Evolutionary conservation across 1,284 basidiomycete species (phyloP), one percentile per base, ranked within the genome.

Genomic region (Heterobasidion parviporum): DNA sequence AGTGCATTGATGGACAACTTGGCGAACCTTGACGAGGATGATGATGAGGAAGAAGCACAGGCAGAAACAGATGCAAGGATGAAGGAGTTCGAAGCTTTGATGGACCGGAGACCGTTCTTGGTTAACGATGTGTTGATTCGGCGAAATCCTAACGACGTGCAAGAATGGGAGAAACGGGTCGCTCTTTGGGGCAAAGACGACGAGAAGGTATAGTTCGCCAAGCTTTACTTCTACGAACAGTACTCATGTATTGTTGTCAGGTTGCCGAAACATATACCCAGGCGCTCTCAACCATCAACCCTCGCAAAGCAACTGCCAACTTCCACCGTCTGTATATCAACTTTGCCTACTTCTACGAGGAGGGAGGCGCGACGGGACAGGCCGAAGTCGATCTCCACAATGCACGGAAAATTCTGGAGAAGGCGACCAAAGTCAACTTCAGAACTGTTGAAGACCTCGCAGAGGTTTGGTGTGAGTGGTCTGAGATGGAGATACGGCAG

Each of bases 151-250:
- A 93, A 98, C 66, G 97, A 99, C 65, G 96, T 99, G 0, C 94
- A 97, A 64, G 97, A 99, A 69, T 99, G 97, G 97, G 96, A 98
- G 74, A 99, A 99, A 73, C 79, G 95, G 9, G 84, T 98, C n/a
- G 93, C 93, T 3, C 72, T 99, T 45, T 94, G 87, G 81, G 96
- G 90, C 12, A 87, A 93, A 53, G 83, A 98, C 64, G 96, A 99
- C 68, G 92, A 89, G 63, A 94, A 94, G 78, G 89, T 89, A 63
- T 44, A 32, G 18, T 57, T 6, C 41, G 41, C 12, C 41, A 7
- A 14, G 41, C 14, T 44, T 44, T 16, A 16, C 16, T 44, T 44
- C 6, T 0, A 14, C 6, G 12, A 2, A 44, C 41, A 44, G 2
- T 44, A 44, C 12, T 16, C 41, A 16, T 6, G 41, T 44, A 44